Evolutionary conservation across 805 yeast species (phyloP), one percentile per base, ranked within the genome.

Genomic region (Lachancea sp.): DNA sequence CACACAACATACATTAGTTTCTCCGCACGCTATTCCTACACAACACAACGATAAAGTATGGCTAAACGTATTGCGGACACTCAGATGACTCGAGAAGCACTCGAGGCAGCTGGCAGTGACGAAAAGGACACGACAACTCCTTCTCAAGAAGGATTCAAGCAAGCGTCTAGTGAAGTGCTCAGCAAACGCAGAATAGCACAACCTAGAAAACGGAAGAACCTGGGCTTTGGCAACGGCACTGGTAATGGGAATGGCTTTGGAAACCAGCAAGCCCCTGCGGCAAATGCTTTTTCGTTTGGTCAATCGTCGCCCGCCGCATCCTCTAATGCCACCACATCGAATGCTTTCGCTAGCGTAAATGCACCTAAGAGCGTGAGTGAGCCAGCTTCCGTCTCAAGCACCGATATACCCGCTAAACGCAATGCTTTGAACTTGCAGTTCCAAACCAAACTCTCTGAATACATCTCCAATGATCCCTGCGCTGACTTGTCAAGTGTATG

Each of bases 371-470:
- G 18, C n/a, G 37, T 29, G 11, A 20, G 22, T 16, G 40, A 39
- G 25, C 38, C 15, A 1, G 33, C 13, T 11, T 38, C 46, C 25
- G 46, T 22, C 25, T 6, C 44, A 12, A 22, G 9, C 10, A 27
- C 36, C 12, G 47, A 41, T 9, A 52, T 20, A 47, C 47, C 18
- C 40, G 38, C 22, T 18, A 12, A 18, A 25, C 37, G 12, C 32
- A 78, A 74, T 54, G 90, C 95, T 1, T 68, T 86, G 57, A 85
- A 85, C 59, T 72, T 73, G 9, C 77, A 72, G 44, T 81, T 86
- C 53, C 63, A 72, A 26, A 70, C 70, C 13, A 70, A 79, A 26
- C 58, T 86, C 27, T 65, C 65, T 34, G 60, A 66, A 20, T 63
- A 72, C 10, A 60, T 74, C 22, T 47, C 51, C 1, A 60, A 66